Evolutionary conservation across 2,329 filamentous ascomycete species (phyloP).

Genomic region (Colletotrichum filicis): DNA sequence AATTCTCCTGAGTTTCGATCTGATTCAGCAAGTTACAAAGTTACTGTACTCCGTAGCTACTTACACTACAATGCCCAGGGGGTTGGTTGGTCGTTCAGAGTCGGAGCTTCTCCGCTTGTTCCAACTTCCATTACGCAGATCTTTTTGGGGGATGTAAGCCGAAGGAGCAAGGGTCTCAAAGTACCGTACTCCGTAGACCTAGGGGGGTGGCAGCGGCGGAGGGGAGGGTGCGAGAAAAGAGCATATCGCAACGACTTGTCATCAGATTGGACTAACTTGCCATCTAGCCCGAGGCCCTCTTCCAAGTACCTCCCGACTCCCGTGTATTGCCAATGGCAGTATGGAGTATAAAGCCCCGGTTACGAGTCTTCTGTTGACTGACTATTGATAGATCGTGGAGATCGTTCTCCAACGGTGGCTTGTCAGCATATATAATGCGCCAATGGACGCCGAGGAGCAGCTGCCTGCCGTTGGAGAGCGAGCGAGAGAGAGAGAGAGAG

Average conservation of each 20-base stretch:
- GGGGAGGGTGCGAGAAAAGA: neutral
- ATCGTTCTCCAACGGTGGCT: neutral
- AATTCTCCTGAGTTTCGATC: neutral
- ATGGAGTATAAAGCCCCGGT: neutral
- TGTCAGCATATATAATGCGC: too few relatives aligned
- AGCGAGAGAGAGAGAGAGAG: neutral
- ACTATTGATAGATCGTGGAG: neutral
- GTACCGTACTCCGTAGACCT: neutral
- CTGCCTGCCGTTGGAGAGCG: neutral
- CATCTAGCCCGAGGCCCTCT: neutral
- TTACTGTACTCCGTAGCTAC: neutral
- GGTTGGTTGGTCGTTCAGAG: neutral
- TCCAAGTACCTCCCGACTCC: neutral
- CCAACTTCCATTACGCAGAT: neutral
- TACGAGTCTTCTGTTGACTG: neutral
- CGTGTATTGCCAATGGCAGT: neutral
- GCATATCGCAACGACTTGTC: neutral
- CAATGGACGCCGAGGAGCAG: too few relatives aligned
- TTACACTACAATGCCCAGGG: neutral
- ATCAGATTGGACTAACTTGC: neutral
- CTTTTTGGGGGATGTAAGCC: neutral
- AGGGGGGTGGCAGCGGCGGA: neutral
- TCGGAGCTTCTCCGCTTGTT: neutral
- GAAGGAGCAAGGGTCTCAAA: neutral
- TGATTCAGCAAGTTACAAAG: neutral